Evolutionary conservation across 495 filamentous ascomycete genomes (phyloP).

Genomic region (Lophium mytilinum): DNA sequence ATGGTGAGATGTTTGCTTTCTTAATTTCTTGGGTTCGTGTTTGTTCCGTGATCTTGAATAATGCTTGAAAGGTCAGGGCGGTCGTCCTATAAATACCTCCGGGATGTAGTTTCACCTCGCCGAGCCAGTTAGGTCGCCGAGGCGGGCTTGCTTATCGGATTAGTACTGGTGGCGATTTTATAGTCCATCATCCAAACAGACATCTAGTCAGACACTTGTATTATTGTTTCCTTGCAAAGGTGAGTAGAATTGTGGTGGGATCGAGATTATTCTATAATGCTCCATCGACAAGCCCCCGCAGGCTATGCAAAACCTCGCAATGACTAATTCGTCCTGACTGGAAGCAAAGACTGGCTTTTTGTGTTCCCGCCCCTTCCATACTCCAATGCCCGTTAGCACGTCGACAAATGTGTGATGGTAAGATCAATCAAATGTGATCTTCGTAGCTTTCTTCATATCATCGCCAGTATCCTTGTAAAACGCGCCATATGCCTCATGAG

Average conservation of each 20-base stretch:
- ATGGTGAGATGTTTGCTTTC: constrained; percentile 21
- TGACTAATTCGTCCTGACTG: too few relatives aligned
- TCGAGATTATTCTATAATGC: too few relatives aligned
- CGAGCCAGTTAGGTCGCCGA: constrained; percentile 8
- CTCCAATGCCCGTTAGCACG: too few relatives aligned
- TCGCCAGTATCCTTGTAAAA: constrained; percentile 74
- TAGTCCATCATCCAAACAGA: neutral
- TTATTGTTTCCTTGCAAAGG: too few relatives aligned
- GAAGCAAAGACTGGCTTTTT: too few relatives aligned
- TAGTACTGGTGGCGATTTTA: neutral
- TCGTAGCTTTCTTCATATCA: constrained; percentile 71
- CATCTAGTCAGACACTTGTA: neutral
- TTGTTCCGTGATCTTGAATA: neutral
- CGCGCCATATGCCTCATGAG: constrained; percentile 82
- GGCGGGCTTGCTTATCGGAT: neutral
- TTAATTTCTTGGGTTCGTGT: neutral
- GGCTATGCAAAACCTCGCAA: too few relatives aligned
- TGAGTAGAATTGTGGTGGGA: too few relatives aligned
- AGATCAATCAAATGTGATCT: constrained; percentile 76
- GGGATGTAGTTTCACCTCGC: constrained; percentile 2
- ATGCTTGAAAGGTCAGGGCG: neutral
- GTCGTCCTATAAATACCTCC: neutral
- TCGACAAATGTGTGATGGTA: too few relatives aligned
- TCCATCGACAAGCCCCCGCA: too few relatives aligned
- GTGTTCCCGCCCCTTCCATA: too few relatives aligned